Evolutionary conservation across 2,329 filamentous ascomycete genomes (phyloP).

Genomic region (Trichoderma sp.): DNA sequence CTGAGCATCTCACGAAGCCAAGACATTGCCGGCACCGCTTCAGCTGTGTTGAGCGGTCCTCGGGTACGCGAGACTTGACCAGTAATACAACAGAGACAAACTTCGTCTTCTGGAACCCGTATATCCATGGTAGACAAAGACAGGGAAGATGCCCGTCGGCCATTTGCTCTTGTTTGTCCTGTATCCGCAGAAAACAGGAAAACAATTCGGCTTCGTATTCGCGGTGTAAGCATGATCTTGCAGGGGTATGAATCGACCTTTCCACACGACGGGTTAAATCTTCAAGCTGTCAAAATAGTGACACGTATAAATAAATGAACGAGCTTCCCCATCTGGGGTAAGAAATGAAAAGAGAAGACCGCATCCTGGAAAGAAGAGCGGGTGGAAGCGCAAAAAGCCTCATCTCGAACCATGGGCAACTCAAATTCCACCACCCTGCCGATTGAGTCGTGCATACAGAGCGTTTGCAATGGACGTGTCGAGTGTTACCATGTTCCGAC

Average conservation of each 20-base stretch:
- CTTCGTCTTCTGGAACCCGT: too few species aligned
- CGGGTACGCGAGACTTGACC: too few species aligned
- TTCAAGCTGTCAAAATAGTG: not conserved
- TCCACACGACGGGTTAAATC: not conserved
- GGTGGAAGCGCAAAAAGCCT: too few species aligned
- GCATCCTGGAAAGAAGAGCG: not conserved
- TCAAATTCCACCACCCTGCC: constrained; percentile 43
- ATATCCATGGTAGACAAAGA: too few species aligned
- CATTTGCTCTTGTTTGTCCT: not conserved
- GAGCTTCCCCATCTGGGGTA: not conserved
- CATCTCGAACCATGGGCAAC: constrained; percentile 12
- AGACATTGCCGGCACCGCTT: too few species aligned
- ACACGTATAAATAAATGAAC: not conserved
- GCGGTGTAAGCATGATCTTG: not conserved
- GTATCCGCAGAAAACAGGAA: not conserved
- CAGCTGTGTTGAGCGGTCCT: too few species aligned
- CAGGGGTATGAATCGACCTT: not conserved
- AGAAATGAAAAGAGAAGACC: not conserved
- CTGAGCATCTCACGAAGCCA: too few species aligned
- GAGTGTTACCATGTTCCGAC: constrained; percentile 40
- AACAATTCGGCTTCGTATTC: not conserved
- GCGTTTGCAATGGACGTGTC: constrained; percentile 49
- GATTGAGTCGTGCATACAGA: constrained; percentile 50
- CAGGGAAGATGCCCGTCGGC: not conserved
- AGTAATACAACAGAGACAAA: too few species aligned